Evolutionary conservation across 202 grass and related monocot genomes (phyloP), one percentile per base, ranked within the genome.

Genomic region (Panicum virgatum): DNA sequence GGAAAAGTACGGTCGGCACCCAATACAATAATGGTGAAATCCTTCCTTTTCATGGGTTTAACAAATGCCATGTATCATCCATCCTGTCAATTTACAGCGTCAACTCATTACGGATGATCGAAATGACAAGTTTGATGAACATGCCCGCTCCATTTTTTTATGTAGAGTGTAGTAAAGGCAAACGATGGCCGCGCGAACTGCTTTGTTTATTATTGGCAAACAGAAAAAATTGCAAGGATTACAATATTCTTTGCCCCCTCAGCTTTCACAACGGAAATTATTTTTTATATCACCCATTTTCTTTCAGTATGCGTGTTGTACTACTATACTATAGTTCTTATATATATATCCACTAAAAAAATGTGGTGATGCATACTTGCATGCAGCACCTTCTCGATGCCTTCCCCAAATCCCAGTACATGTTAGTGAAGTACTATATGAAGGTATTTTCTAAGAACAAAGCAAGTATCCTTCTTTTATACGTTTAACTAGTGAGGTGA

Each of bases 81-180:
- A 54, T 53, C 66, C 16, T 72, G 57, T 72, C 75, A 85, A 65
- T 69, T 61, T 60, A 52, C 40, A 14, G 42, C 22, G 71, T 60
- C 69, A 9, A 81, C 4, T 80, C 77, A 56, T 59, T 69, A 50
- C 77, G 15, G 77, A 68, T 52, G 70, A 30, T 81, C 40, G 51
- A 81, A 69, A 75, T 75, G 77, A 86, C 70, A 81, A 75, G 51
- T 81, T 80, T 65, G 76, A 79, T 65, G 57, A 78, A 36, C 66
- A 62, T 23, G 16, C 11, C 12, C 44, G 2, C 38, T 27, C 26
- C 9, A 29, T 80, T 75, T 80, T 84, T 73, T 73, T 73, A 37
- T 32, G 23, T 43, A 23, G 47, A 46, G 58, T 66, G 43, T 30
- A 78, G 42, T 22, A 84, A 69, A 62, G 83, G 42, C 50, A 46